A percentile compares a stretch with the other conserved stretches of the same genome.
Conservation (phyloP, 2,329 filamentous ascomycete species). For the Penicillium sclerotiorum region DNA sequence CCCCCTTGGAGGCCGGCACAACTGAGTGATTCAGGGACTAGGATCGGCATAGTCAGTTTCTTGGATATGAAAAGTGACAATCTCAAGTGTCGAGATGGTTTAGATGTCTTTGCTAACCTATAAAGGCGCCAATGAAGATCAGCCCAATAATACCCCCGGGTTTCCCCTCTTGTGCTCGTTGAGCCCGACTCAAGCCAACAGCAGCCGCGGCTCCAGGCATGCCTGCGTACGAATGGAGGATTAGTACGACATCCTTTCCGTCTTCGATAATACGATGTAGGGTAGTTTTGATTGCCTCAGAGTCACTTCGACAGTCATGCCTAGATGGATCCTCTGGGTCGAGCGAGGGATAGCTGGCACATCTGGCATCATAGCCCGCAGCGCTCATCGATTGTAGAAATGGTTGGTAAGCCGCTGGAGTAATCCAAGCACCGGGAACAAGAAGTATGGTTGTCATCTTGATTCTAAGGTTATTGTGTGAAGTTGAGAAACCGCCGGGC, state of each 20-base stretch:
- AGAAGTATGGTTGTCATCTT: conserved; percentile 35
- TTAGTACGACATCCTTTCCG: conserved; percentile 29
- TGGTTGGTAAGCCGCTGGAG: conserved; percentile 33
- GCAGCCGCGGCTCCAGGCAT: conserved; percentile 34
- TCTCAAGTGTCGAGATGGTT: no score
- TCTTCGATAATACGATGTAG: conserved; percentile 22
- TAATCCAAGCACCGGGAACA: conserved; percentile 46
- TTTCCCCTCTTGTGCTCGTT: conserved; percentile 29
- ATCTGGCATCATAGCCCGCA: conserved; percentile 35
- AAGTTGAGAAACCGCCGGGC: no score
- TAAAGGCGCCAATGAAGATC: conserved; percentile 38
- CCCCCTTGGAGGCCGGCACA: conserved; percentile 27
- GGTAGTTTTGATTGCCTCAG: conserved; percentile 29
- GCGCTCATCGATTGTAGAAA: conserved; percentile 32
- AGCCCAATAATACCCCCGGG: conserved; percentile 35
- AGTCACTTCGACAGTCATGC: conserved; percentile 36
- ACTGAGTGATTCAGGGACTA: conserved; percentile 36
- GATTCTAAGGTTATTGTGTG: no score
- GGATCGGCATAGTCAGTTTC: no score
- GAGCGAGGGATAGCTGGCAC: conserved; percentile 31
- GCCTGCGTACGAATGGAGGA: conserved; percentile 39
- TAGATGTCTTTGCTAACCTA: no score
- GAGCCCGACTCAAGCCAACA: conserved; percentile 24
- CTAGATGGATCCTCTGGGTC: conserved; percentile 29
- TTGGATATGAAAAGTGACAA: no score